Base-by-base conservation (phyloP, 257 asterid species). In the Voacanga thouarsii region DNA sequence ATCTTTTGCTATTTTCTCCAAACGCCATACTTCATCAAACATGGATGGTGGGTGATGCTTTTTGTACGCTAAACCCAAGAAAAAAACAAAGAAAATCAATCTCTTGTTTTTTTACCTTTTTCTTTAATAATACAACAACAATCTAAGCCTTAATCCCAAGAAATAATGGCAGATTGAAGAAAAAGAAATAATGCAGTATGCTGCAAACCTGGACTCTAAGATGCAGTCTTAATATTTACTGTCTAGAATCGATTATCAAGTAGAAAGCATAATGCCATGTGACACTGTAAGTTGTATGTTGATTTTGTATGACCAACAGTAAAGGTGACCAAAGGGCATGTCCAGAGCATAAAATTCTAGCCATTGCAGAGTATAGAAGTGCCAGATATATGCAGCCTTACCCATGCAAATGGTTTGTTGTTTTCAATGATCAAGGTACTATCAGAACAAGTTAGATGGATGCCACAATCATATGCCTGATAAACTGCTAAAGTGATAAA, bases 11-110 rank as follows among this genome's bases (percentile, higher is more conserved):
- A 94, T 91, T 88, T 86, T 90, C 75, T 87, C 90, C 81, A 94
- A 78, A 30, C 99, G 88, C 99, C 99, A 94, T 16, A 94, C 89
- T 53, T 90, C 94, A 78, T 94, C 99, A 0, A 51, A 78, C 82
- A 79, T 49, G 55, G 75, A 72, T 5, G 99, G 99, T 19, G 97
- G 97, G 60, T 90, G 80, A 76, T 86, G 97, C 84, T 94, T 94
- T 86, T 85, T 87, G 84, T 89, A 91, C 64, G 96, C 98, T 94
- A 59, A 80, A 70, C 19, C 64, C 26, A 67, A 78, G 30, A 69
- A 33, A 85, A 49, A 82, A 37, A 78, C 60, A 70, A 75, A 15
- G 66, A 26, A 64, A 37, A 43, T 82, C 73, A 72, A 74, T 53
- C 50, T 50, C 71, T 61, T 77, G 53, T 61, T 61, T 59, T 59